phyloP scores from a whole-genome alignment of 495 filamentous ascomycete genomes.

The Pyrenula aspistea region DNA sequence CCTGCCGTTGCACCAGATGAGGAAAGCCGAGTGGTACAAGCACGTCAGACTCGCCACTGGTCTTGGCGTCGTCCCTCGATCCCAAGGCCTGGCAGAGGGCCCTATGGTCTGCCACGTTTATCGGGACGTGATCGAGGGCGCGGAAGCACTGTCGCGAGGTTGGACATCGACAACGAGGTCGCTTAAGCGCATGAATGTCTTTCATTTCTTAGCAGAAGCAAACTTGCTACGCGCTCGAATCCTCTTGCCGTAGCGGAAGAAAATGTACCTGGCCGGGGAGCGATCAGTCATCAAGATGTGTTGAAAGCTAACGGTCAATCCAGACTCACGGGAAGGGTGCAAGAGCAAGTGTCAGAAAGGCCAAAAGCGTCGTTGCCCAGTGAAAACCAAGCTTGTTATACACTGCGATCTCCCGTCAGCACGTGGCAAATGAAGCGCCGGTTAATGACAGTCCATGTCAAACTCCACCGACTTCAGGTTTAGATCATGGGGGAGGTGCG shows the following conservation, averaged over 20 bases:
- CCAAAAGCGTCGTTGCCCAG: conserved; percentile 60
- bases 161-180: no score
- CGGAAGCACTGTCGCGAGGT: no score
- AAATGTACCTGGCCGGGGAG: conserved; percentile 35
- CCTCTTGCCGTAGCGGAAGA: conserved; percentile 48
- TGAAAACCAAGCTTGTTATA: conserved; percentile 57
- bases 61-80: no score
- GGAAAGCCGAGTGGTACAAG: no score
- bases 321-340: conserved; percentile 52
- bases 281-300: conserved; percentile 4
- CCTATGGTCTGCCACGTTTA: no score
- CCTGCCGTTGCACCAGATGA: no score
- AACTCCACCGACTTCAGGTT: no score
- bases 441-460: conserved; percentile 1
- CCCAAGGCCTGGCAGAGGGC: no score
- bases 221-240: conserved; percentile 41
- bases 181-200: no score
- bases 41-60: no score
- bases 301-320: conserved; percentile 4
- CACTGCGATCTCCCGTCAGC: conserved; percentile 25
- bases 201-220: conserved; percentile 25
- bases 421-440: conserved; percentile 18
- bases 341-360: conserved; percentile 57
- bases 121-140: no score
- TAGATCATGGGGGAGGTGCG: no score